These are phyloP conservation scores for Micractinium sp. DNA, from an alignment of 139 green algal species.

Conservation along the genomic window DNA sequence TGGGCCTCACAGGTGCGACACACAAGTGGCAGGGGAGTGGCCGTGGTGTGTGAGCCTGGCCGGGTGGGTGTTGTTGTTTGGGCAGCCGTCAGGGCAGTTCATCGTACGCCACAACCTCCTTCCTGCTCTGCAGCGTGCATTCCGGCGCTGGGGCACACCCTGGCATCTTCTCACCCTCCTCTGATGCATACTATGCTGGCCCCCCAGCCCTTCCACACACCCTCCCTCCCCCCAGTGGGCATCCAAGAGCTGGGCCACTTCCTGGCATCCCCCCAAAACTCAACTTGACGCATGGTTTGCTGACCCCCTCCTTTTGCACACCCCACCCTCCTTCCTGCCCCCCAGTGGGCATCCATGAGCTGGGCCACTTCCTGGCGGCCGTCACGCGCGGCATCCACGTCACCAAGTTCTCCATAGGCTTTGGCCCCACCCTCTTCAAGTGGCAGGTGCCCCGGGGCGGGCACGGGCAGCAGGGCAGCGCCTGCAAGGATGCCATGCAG, in stretches of 20 bases:
- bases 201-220: no score
- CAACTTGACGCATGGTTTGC: background rate
- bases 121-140: background rate
- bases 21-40: background rate
- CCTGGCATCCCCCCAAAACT: conserved; percentile 61
- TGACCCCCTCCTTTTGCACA: background rate
- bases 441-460: conserved; percentile 59
- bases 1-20: conserved; percentile 77
- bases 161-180: background rate
- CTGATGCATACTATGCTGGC: no score
- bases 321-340: conserved; percentile 36
- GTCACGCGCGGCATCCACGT: conserved; percentile 90
- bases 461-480: background rate
- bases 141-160: background rate
- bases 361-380: conserved; percentile 93
- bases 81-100: background rate
- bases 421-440: conserved; percentile 85
- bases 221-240: conserved; percentile 55
- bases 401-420: conserved; percentile 95
- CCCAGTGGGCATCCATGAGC: conserved; percentile 85
- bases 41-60: no score
- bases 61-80: no score
- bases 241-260: conserved; percentile 96
- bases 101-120: no score
- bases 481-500: no score